phyloP scores from a whole-genome alignment of 1,284 basidiomycete genomes.

The Cutaneotrichosporon curvatum region DNA sequence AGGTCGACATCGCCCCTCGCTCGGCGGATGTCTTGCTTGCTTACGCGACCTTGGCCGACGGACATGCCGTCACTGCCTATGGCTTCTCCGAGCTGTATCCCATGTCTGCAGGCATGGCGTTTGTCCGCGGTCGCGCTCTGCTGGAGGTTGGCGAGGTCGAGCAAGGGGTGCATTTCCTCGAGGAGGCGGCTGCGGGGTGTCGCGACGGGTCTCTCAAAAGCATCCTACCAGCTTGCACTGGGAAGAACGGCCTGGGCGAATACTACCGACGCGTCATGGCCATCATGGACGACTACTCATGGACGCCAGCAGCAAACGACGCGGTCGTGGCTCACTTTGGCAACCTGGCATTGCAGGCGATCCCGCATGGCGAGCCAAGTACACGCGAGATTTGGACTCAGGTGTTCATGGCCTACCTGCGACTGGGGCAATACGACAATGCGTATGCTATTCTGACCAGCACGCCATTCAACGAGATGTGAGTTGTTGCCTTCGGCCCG shows the following conservation, averaged over 20 bases:
- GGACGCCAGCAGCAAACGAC: conserved; percentile 37
- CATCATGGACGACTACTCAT: conserved; percentile 58
- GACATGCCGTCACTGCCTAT: conserved; percentile 57
- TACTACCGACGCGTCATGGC: conserved; percentile 72
- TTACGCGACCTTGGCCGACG: conserved; percentile 59
- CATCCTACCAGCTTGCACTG: conserved; percentile 57
- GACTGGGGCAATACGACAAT: conserved; percentile 69
- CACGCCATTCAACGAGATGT: conserved; percentile 68
- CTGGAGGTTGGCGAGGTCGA: conserved; percentile 64
- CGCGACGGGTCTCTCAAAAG: conserved; percentile 52
- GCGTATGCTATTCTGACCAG: conserved; percentile 72
- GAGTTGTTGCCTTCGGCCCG: conserved; percentile 43
- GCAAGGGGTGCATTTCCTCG: conserved; percentile 63
- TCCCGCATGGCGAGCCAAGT: conserved; percentile 46
- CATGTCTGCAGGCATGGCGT: conserved; percentile 64
- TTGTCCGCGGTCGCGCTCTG: conserved; percentile 62
- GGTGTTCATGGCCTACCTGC: conserved; percentile 68
- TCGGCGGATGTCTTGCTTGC: conserved; percentile 60
- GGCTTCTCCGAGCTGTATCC: conserved; percentile 69
- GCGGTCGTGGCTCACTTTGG: conserved; percentile 66
- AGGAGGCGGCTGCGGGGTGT: conserved; percentile 62
- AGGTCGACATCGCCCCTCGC: conserved; percentile 27
- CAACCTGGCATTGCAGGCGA: conserved; percentile 60
- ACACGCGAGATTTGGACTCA: conserved; percentile 65
- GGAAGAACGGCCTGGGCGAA: conserved; percentile 57